These are phyloP conservation scores for Phalaenopsis equestris DNA, from an alignment of 106 monocot genomes.

Conservation along the genomic window DNA sequence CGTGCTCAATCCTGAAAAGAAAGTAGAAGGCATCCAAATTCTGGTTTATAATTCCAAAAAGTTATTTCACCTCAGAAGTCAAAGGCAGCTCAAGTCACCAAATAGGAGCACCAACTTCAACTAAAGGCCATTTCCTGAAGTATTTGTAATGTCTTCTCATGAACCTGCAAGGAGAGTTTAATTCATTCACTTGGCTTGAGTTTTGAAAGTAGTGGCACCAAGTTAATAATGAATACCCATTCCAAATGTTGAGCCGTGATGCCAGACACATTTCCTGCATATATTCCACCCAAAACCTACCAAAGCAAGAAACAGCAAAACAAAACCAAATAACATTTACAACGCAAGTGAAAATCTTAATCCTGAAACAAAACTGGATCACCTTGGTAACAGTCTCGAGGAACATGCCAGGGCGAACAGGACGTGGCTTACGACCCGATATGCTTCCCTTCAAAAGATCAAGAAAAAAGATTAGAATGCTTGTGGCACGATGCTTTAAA, in stretches of 20 bases:
- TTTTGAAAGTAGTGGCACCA: not conserved
- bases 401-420: slow-evolving; percentile 83
- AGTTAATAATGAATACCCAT: slow-evolving; percentile 47
- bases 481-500: not conserved
- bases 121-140: slow-evolving; percentile 85
- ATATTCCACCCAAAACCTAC: slow-evolving; percentile 86
- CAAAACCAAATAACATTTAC: no score
- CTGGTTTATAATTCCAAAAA: no score
- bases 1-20: no score
- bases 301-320: not conserved
- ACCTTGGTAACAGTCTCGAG: slow-evolving; percentile 46
- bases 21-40: no score
- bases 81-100: not conserved
- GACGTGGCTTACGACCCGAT: slow-evolving; percentile 47
- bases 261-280: slow-evolving; percentile 67
- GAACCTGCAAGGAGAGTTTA: slow-evolving; percentile 41
- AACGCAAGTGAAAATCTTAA: no score
- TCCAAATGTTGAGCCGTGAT: slow-evolving; percentile 94
- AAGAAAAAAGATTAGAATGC: not conserved
- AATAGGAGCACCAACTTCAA: not conserved
- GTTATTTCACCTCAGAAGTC: not conserved
- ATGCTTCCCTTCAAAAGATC: slow-evolving; percentile 39
- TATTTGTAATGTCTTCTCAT: slow-evolving; percentile 82
- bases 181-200: not conserved
- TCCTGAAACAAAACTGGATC: not conserved